Evolutionary conservation across 2,329 filamentous ascomycete species (phyloP).

Genomic region (Ophiobolus disseminans): DNA sequence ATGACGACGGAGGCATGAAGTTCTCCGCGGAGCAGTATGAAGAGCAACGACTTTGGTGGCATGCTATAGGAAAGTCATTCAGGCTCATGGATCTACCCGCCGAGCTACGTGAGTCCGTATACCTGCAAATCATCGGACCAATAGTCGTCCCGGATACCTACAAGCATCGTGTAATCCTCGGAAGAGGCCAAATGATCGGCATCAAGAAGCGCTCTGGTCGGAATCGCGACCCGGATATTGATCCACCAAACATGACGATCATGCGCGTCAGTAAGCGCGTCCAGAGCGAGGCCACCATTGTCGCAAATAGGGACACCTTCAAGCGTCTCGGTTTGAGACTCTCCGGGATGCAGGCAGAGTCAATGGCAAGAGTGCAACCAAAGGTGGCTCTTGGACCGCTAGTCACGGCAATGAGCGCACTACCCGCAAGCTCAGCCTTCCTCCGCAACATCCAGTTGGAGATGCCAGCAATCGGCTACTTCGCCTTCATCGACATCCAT

Average conservation of each 20-base stretch:
- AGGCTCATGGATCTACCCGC: conserved; percentile 16
- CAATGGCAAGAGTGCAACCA: not conserved
- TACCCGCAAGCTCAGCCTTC: not conserved
- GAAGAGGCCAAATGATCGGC: conserved; percentile 4
- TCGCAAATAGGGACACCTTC: conserved; percentile 3
- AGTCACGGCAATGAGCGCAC: not conserved
- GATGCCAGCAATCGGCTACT: conserved; percentile 15
- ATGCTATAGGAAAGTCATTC: conserved; percentile 16
- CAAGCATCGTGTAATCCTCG: conserved; percentile 5
- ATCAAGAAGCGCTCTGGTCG: not conserved
- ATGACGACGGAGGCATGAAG: conserved; percentile 10
- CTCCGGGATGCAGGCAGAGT: not conserved
- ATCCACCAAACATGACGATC: conserved; percentile 15
- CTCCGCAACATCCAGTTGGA: conserved; percentile 20
- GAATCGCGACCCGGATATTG: conserved; percentile 17
- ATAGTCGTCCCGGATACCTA: conserved; percentile 13
- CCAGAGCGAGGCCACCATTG: conserved; percentile 1
- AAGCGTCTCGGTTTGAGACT: conserved; percentile 20
- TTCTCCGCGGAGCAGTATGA: conserved; percentile 13
- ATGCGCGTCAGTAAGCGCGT: conserved; percentile 16
- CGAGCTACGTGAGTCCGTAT: conserved; percentile 19
- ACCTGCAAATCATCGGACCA: conserved; percentile 16
- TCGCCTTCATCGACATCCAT: conserved; percentile 12
- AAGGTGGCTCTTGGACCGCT: not conserved
- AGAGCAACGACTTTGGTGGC: conserved; percentile 24